Conservation (phyloP, 129 eudicot species). For the Helichrysum umbraculigerum region DNA sequence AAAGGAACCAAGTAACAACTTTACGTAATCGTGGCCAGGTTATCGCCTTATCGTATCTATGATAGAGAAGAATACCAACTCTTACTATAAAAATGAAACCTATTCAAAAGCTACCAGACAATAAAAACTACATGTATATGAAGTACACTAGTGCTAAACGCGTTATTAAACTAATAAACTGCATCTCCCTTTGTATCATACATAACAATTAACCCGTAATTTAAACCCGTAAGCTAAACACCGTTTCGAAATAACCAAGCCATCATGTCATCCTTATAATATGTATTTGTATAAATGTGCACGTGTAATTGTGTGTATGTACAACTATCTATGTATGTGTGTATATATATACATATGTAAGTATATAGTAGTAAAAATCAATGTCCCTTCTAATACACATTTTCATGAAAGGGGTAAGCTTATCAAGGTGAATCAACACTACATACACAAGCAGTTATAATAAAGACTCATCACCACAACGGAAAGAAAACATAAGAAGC, state of each 20-base stretch:
- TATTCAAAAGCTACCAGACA: background rate
- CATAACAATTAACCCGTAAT: background rate
- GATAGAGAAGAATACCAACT: background rate
- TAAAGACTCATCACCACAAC: background rate
- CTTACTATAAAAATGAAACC: too few species aligned
- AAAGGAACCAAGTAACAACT: background rate
- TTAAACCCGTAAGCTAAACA: background rate
- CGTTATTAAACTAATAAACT: background rate
- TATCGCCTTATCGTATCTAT: background rate
- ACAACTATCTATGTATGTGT: background rate
- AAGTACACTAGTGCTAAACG: background rate
- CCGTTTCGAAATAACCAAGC: background rate
- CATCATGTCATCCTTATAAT: background rate
- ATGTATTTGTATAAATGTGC: background rate
- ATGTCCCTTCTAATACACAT: background rate
- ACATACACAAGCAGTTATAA: too few species aligned
- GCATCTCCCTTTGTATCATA: background rate
- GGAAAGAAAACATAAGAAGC: background rate
- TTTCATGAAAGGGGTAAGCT: background rate
- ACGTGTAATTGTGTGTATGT: background rate
- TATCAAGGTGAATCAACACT: constrained; percentile 7
- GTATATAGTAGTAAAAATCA: background rate
- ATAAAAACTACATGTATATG: background rate
- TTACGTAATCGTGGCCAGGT: background rate
- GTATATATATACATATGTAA: background rate